Base-by-base conservation (phyloP, 805 yeast genomes). In the Kurtzmaniella cleridarum region DNA sequence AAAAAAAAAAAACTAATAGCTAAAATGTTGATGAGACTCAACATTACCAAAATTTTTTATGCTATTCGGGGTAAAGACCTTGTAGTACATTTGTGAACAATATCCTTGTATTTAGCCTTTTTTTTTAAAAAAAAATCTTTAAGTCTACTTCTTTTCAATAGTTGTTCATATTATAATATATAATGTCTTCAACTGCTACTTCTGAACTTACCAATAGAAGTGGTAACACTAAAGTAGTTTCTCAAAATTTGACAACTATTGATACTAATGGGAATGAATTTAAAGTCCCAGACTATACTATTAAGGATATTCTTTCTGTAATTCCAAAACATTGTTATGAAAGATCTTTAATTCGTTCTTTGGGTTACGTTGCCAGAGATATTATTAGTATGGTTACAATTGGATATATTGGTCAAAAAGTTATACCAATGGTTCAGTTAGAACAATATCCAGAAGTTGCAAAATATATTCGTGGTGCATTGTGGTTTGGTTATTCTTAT, bases 281-380 rank as follows among this genome's bases (percentile, higher is more conserved):
- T 55, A 65, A 68, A 37, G 84, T 73, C 3, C 84, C 84, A n/a
- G 81, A 78, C 49, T 78, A 63, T 60, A 61, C 81, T 43, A 77
- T 78, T 53, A 74, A 72, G 56, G 81, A 78, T 42, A 68, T 78
- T 38, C 60, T 78, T 42, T 63, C 66, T 36, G 78, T 78, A 28
- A 78, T 78, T 47, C 84, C 84, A 46, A 69, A 72, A 44, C 77
- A 76, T 45, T 78, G 84, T 50, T 78, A 76, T 49, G 72, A 78
- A 46, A 69, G 82, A 61, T 64, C 74, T 14, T 57, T 75, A 37
- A 44, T 63, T 30, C 66, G 63, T 46, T 76, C 82, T 3, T 51
- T 78, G 35, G 66, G 64, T 31, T 78, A 73, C 42, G 83, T 77
- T 16, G 59, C 58, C 39, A 65, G 84, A 48, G 84, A 78, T 52